Conservation (phyloP, 352 stramenopile genomes). For the Pythium myriotylum region DNA sequence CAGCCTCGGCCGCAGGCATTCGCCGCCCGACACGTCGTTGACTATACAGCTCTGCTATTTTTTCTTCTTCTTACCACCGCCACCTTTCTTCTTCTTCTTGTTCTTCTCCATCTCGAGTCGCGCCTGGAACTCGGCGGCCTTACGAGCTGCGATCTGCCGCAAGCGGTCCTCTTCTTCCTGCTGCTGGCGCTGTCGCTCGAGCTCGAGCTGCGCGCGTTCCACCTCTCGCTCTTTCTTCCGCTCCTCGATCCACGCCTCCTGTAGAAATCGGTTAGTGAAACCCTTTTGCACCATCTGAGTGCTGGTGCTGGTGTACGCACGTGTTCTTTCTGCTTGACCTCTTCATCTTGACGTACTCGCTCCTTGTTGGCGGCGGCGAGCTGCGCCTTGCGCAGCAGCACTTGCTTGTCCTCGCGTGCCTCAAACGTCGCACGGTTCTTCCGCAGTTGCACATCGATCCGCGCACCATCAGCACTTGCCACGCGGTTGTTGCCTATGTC, state of each 20-base stretch:
- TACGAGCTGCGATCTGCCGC: constrained; percentile 67
- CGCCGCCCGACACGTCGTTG: too few relatives aligned
- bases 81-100: constrained; percentile 76
- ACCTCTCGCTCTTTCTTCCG: constrained; percentile 63
- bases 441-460: constrained; percentile 49
- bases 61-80: constrained; percentile 64
- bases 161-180: constrained; percentile 65
- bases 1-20: constrained; percentile 2
- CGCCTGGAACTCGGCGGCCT: constrained; percentile 72
- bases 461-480: constrained; percentile 44
- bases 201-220: constrained; percentile 26
- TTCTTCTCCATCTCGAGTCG: constrained; percentile 80
- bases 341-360: constrained; percentile 45
- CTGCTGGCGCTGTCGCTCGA: constrained; percentile 46
- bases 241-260: constrained; percentile 81
- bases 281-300: neutral
- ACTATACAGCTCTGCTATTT: constrained; percentile 9
- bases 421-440: constrained; percentile 44
- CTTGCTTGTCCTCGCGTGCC: constrained; percentile 47
- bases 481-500: constrained; percentile 85
- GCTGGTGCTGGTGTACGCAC: constrained; percentile 27
- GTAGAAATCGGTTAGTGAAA: neutral
- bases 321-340: constrained; percentile 57
- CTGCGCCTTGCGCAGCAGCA: constrained; percentile 51
- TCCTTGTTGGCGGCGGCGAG: constrained; percentile 53